Percentiles rank a stretch among this genome's conserved stretches.
Conservation (phyloP, 2,329 filamentous ascomycete genomes). For the Microascus cirrosus region DNA sequence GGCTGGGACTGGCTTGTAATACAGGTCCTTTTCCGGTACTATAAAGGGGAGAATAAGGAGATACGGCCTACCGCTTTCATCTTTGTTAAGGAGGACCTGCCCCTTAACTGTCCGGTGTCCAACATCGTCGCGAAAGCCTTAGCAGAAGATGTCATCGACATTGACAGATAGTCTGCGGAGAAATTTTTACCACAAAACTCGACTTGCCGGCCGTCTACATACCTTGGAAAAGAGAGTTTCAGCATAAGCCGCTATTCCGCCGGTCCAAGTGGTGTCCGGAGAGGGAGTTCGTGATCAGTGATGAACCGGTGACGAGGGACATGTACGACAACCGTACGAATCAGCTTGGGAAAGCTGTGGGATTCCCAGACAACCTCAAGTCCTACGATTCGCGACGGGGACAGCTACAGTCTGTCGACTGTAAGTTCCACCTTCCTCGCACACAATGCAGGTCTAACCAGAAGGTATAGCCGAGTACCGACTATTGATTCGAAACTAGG, state of each 20-base stretch:
- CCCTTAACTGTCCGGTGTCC: not conserved
- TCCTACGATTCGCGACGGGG: not conserved
- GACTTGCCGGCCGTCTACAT: not conserved
- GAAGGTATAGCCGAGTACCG: not conserved
- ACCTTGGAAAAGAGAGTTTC: not conserved
- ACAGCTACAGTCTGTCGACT: not conserved
- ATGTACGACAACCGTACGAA: not conserved
- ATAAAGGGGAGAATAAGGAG: not conserved
- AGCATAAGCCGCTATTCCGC: not conserved
- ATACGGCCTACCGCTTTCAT: not conserved
- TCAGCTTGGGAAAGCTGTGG: not conserved
- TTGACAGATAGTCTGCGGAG: not conserved
- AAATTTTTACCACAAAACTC: not conserved
- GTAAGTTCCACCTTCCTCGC: not conserved
- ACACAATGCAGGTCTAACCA: not conserved
- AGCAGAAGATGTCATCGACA: not conserved
- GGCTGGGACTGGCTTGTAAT: not conserved
- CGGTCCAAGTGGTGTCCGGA: not conserved
- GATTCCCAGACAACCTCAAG: not conserved
- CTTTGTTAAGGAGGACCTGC: not conserved
- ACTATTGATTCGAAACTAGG: not conserved
- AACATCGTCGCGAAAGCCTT: not conserved
- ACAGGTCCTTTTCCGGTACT: not conserved
- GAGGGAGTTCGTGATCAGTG: too few species aligned
- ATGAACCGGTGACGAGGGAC: not conserved